phyloP scores from a whole-genome alignment of 495 filamentous ascomycete species.

The Lophiotrema nucula region DNA sequence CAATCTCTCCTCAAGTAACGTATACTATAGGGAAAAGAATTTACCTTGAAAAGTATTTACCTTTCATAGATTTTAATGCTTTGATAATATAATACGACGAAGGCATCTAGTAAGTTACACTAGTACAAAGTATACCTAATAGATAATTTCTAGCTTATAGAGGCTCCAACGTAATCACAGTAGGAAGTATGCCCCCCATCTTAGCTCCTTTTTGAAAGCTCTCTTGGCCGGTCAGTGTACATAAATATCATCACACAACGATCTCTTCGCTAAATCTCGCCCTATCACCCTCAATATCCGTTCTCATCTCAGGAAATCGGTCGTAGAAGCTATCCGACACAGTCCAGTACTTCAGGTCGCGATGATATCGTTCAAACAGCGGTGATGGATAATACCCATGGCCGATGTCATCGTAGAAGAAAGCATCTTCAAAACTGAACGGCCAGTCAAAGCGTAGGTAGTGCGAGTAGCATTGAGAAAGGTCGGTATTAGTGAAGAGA shows the following conservation, averaged over 20 bases:
- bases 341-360: conserved; percentile 22
- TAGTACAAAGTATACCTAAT: too few species aligned
- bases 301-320: conserved; percentile 22
- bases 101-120: too few species aligned
- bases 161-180: too few species aligned
- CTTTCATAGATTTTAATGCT: too few species aligned
- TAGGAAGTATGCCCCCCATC: too few species aligned
- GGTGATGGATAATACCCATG: conserved; percentile 16
- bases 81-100: too few species aligned
- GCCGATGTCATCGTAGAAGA: conserved; percentile 17
- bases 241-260: neutral
- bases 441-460: conserved; percentile 29
- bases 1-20: too few species aligned
- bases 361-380: conserved; percentile 25
- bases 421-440: conserved; percentile 28
- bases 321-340: conserved; percentile 21
- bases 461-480: conserved; percentile 23
- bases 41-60: too few species aligned
- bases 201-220: too few species aligned
- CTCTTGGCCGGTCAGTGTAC: too few species aligned
- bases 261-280: conserved; percentile 8
- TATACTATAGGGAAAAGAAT: too few species aligned
- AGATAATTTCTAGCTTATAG: too few species aligned
- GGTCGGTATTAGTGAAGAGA: conserved; percentile 16
- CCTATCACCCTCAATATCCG: conserved; percentile 21